These are phyloP conservation scores for Pseudocercospora fuligena DNA, from an alignment of 2,329 filamentous ascomycete species.

Conservation along the genomic window DNA sequence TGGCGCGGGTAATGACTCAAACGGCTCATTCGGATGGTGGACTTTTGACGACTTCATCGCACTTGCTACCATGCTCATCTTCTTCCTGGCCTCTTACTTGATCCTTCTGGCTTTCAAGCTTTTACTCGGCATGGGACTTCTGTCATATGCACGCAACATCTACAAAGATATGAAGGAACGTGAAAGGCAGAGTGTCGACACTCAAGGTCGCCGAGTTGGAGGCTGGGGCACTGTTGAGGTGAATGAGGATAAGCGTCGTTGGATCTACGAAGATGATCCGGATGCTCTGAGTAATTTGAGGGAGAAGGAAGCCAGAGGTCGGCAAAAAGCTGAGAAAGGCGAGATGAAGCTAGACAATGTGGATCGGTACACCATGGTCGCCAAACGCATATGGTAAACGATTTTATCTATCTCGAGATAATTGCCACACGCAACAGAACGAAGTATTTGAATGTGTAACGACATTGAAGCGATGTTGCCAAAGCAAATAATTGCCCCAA, in stretches of 20 bases:
- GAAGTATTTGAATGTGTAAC: background rate
- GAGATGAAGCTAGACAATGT: conserved; percentile 68
- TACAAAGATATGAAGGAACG: conserved; percentile 80
- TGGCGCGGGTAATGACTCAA: conserved; percentile 49
- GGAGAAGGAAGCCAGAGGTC: conserved; percentile 66
- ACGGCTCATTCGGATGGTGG: conserved; percentile 53
- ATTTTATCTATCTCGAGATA: background rate
- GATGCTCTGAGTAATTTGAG: conserved; percentile 68
- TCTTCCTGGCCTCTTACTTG: conserved; percentile 84
- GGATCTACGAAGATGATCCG: conserved; percentile 84
- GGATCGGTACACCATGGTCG: conserved; percentile 89
- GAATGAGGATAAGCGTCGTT: conserved; percentile 80
- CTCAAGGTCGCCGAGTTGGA: conserved; percentile 75
- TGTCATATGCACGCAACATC: conserved; percentile 77
- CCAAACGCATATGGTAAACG: conserved; percentile 88
- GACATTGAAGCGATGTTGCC: too few relatives aligned
- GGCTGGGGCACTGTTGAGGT: conserved; percentile 87
- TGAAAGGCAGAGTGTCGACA: conserved; percentile 58
- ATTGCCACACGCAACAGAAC: background rate
- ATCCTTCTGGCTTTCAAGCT: conserved; percentile 77
- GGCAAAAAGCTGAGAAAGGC: conserved; percentile 55
- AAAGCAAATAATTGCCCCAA: background rate
- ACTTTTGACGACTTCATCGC: conserved; percentile 76
- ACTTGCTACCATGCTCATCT: conserved; percentile 77
- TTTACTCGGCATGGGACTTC: conserved; percentile 82